These are phyloP conservation scores for Peronospora farinosa DNA, from an alignment of 352 stramenopile species.

Conservation along the genomic window DNA sequence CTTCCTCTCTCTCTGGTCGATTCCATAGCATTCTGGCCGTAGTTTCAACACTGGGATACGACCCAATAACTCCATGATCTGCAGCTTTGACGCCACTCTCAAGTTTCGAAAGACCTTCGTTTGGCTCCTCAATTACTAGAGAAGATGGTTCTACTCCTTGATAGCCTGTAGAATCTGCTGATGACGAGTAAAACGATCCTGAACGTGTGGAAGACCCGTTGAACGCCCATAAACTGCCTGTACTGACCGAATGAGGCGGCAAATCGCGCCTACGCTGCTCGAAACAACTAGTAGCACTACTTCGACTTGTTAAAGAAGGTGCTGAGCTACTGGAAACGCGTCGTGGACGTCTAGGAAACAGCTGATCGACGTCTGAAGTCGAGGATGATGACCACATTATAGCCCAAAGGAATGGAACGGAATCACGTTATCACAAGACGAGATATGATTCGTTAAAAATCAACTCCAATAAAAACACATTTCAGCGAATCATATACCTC, in stretches of 20 bases:
- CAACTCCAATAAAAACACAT: neutral
- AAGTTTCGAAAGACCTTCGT: constrained; percentile 6
- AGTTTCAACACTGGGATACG: constrained; percentile 20
- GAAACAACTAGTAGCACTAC: constrained; percentile 20
- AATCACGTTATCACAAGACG: neutral
- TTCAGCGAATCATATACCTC: neutral
- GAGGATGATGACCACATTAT: constrained; percentile 15
- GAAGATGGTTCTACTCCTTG: neutral
- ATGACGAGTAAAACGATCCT: constrained; percentile 8
- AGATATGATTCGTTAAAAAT: constrained; percentile 1
- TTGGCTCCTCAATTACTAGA: constrained; percentile 1
- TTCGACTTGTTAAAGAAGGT: constrained; percentile 5
- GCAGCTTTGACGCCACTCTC: constrained; percentile 1
- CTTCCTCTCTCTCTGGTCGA: constrained; percentile 49
- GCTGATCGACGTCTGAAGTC: constrained; percentile 10
- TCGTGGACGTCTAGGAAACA: constrained; percentile 22
- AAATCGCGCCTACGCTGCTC: constrained; percentile 27
- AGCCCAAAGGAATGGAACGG: too few species aligned
- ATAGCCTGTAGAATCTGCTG: neutral
- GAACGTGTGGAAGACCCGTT: constrained; percentile 11
- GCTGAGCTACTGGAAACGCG: constrained; percentile 1
- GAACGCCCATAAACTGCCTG: constrained; percentile 19
- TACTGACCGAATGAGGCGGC: constrained; percentile 9
- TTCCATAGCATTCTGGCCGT: constrained; percentile 47
- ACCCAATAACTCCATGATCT: constrained; percentile 43